phyloP scores from a whole-genome alignment of 768 basidiomycete species.

The Floccularia luteovirens region DNA sequence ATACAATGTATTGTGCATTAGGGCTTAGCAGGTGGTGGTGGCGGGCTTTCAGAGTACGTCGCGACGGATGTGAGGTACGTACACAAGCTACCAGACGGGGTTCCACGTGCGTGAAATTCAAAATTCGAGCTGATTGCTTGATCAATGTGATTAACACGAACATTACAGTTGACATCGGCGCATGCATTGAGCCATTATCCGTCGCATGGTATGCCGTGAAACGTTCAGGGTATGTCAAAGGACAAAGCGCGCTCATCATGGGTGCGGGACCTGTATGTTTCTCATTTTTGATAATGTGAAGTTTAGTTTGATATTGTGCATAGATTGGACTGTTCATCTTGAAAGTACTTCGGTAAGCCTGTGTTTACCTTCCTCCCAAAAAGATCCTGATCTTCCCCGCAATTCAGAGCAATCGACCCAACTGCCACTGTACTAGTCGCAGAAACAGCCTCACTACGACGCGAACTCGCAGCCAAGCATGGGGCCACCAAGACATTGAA shows the following conservation, averaged over 20 bases:
- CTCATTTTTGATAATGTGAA: neutral
- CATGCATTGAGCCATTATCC: constrained; percentile 38
- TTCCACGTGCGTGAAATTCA: constrained; percentile 22
- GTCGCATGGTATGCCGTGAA: constrained; percentile 40
- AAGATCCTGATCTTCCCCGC: neutral
- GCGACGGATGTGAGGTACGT: constrained; percentile 23
- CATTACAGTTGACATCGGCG: constrained; percentile 36
- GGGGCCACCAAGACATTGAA: constrained; percentile 30
- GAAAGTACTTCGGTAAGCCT: constrained; percentile 25
- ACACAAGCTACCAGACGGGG: constrained; percentile 26
- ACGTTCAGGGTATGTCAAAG: constrained; percentile 25
- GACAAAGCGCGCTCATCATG: constrained; percentile 29
- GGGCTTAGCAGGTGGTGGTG: constrained; percentile 30
- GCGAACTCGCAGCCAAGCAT: constrained; percentile 24
- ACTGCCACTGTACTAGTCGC: constrained; percentile 24
- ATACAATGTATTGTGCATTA: constrained; percentile 7
- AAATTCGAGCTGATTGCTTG: too few relatives aligned
- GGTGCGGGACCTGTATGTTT: constrained; percentile 40
- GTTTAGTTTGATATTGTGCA: neutral
- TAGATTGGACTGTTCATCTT: constrained; percentile 32
- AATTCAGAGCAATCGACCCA: constrained; percentile 18
- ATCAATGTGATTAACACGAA: neutral
- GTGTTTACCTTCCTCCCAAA: neutral
- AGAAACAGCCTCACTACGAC: constrained; percentile 30
- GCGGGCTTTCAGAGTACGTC: constrained; percentile 37